A percentile compares a stretch with the other conserved stretches of the same genome.
Conservation (phyloP, 768 basidiomycete genomes). For the Infundibulicybe gibba region DNA sequence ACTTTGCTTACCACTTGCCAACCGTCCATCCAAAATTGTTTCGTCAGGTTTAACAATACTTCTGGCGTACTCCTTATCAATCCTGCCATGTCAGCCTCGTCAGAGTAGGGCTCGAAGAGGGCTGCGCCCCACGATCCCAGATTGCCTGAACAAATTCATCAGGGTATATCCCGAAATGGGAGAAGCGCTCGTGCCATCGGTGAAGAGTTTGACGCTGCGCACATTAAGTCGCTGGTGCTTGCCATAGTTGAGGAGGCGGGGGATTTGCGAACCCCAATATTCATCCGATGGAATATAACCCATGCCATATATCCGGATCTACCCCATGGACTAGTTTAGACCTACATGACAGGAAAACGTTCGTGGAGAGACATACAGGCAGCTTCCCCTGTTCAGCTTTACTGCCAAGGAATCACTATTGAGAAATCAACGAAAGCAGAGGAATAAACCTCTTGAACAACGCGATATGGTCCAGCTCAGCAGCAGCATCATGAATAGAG, state of each 20-base stretch:
- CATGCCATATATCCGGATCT: constrained; percentile 67
- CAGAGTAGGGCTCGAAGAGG: constrained; percentile 78
- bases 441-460: constrained; percentile 62
- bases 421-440: constrained; percentile 13
- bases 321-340: neutral
- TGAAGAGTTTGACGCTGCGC: constrained; percentile 69
- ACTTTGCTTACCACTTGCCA: constrained; percentile 74
- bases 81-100: constrained; percentile 69
- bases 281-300: constrained; percentile 43
- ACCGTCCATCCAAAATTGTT: constrained; percentile 63
- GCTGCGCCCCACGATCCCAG: constrained; percentile 94
- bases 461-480: constrained; percentile 43
- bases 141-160: constrained; percentile 48
- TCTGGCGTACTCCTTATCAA: constrained; percentile 60
- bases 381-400: constrained; percentile 65
- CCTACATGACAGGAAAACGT: neutral
- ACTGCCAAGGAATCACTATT: constrained; percentile 30
- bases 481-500: constrained; percentile 80
- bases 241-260: constrained; percentile 59
- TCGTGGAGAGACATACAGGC: constrained; percentile 44
- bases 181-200: constrained; percentile 53
- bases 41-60: constrained; percentile 48
- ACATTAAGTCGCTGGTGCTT: constrained; percentile 48
- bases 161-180: neutral
- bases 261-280: constrained; percentile 66